Conservation (phyloP, 1,284 basidiomycete genomes). For the Ustilago trichophora region DNA sequence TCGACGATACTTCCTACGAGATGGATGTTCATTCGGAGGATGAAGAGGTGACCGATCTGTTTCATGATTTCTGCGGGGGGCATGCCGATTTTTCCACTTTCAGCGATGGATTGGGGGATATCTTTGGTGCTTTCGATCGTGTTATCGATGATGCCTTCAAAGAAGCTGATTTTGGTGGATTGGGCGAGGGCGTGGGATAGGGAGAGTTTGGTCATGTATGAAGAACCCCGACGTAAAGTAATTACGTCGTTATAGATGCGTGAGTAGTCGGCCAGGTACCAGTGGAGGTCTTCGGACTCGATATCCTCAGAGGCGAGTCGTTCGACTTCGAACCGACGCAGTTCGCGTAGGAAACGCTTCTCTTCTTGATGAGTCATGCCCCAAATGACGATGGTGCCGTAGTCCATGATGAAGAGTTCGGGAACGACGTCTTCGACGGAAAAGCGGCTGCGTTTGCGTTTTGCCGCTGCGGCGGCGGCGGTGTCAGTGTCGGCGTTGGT, state of each 20-base stretch:
- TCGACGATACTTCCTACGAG: conserved; percentile 94
- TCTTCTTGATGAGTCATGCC: conserved; percentile 94
- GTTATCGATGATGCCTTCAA: conserved; percentile 86
- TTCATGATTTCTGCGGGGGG: conserved; percentile 86
- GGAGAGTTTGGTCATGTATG: conserved; percentile 96
- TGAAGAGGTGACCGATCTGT: conserved; percentile 88
- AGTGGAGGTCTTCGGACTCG: conserved; percentile 96
- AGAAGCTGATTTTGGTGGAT: conserved; percentile 83
- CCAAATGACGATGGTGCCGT: conserved; percentile 94
- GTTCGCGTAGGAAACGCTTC: conserved; percentile 82
- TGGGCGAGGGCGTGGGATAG: conserved; percentile 93
- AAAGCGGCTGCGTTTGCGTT: conserved; percentile 43
- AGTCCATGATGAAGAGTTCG: conserved; percentile 81
- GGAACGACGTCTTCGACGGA: conserved; percentile 53
- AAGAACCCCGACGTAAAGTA: conserved; percentile 89
- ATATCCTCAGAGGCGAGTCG: conserved; percentile 71
- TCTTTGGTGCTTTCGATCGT: conserved; percentile 97
- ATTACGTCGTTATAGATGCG: conserved; percentile 98
- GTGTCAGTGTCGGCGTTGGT: not conserved
- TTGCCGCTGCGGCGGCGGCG: conserved; percentile 1
- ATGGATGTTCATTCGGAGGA: conserved; percentile 92
- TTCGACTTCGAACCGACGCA: conserved; percentile 89
- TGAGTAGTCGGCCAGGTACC: conserved; percentile 90
- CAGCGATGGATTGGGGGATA: conserved; percentile 89
- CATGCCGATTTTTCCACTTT: conserved; percentile 85